phyloP scores from a whole-genome alignment of 805 yeast species.

The Torulaspora maleeae region DNA sequence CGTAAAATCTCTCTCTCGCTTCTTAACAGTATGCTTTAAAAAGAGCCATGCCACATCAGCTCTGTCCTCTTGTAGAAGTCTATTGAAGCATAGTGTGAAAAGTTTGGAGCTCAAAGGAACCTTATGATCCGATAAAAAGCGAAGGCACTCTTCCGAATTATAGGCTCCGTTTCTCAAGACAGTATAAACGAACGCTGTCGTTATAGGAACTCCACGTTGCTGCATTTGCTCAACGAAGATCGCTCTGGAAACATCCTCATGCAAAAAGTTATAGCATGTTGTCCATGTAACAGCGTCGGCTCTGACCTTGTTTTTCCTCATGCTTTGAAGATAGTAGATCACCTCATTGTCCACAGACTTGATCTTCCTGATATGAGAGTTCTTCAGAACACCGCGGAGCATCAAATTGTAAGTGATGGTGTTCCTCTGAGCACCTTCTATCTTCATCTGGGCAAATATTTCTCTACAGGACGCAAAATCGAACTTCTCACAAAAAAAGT shows the following conservation, averaged over 20 bases:
- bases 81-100: slow-evolving; percentile 27
- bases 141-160: slow-evolving; percentile 21
- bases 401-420: slow-evolving; percentile 40
- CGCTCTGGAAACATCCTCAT: slow-evolving; percentile 35
- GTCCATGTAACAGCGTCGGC: slow-evolving; percentile 41
- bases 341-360: slow-evolving; percentile 30
- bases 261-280: slow-evolving; percentile 32
- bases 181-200: slow-evolving; percentile 25
- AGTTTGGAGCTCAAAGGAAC: slow-evolving; percentile 27
- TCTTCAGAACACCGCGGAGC: slow-evolving; percentile 30
- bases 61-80: slow-evolving; percentile 29
- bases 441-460: slow-evolving; percentile 39
- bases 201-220: slow-evolving; percentile 32
- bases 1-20: slow-evolving; percentile 8
- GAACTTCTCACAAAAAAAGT: slow-evolving; percentile 36
- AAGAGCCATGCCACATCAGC: slow-evolving; percentile 32
- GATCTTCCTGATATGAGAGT: slow-evolving; percentile 28
- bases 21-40: slow-evolving; percentile 16
- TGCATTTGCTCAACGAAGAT: slow-evolving; percentile 34
- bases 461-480: slow-evolving; percentile 42
- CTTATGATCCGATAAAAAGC: slow-evolving; percentile 23
- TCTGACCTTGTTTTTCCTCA: slow-evolving; percentile 27
- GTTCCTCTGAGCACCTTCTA: slow-evolving; percentile 34
- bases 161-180: slow-evolving; percentile 24
- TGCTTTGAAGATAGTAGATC: slow-evolving; percentile 30